phyloP scores from a whole-genome alignment of 257 asterid genomes.

The Solanum etuberosum region DNA sequence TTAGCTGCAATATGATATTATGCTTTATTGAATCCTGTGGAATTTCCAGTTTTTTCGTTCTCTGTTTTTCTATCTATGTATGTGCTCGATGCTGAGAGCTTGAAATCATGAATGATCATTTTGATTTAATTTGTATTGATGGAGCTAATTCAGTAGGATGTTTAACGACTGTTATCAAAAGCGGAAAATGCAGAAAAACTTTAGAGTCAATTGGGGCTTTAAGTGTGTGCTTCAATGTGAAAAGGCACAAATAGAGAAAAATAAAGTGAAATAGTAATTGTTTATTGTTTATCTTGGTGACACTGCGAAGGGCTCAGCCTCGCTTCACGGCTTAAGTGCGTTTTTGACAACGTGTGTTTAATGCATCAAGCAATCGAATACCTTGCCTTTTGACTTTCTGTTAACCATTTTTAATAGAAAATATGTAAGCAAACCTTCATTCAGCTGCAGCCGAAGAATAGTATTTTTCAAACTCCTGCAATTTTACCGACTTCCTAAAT shows the following conservation, averaged over 20 bases:
- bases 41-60: neutral
- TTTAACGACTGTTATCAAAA: neutral
- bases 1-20: neutral
- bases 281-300: too few relatives aligned
- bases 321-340: too few relatives aligned
- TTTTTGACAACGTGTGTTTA: neutral
- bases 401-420: neutral
- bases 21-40: neutral
- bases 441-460: neutral
- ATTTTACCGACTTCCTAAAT: neutral
- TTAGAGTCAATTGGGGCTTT: neutral
- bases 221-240: too few relatives aligned
- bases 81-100: neutral
- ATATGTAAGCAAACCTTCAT: neutral
- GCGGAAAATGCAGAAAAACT: neutral
- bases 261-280: neutral
- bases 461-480: neutral
- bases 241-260: neutral
- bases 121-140: neutral
- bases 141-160: neutral
- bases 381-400: neutral
- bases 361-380: neutral
- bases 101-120: too few relatives aligned
- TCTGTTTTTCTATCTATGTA: too few relatives aligned
- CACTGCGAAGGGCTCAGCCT: too few relatives aligned